These are phyloP conservation scores for Mycosarcoma maydis DNA, from an alignment of 1,284 basidiomycete species.

Conservation along the genomic window DNA sequence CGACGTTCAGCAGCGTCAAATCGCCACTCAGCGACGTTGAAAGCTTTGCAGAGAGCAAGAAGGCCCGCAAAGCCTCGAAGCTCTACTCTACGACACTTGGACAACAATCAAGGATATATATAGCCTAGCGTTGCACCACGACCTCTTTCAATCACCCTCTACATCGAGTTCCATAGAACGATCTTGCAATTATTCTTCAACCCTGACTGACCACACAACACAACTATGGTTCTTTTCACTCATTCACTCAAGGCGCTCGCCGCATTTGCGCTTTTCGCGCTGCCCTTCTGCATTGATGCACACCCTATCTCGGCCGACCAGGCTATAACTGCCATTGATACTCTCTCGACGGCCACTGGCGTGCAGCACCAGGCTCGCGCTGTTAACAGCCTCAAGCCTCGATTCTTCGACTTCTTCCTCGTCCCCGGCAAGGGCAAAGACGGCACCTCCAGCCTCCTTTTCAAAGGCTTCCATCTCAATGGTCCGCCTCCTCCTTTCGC, in stretches of 20 bases:
- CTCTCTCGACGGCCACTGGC: not conserved
- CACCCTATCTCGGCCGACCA: constrained; percentile 11
- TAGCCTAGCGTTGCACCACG: no score
- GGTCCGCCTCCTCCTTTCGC: constrained; percentile 15
- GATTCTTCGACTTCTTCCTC: constrained; percentile 20
- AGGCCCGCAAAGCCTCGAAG: no score
- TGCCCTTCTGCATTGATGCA: constrained; percentile 19
- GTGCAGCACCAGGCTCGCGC: not conserved
- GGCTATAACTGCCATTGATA: not conserved
- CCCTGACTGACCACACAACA: no score
- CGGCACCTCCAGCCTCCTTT: not conserved
- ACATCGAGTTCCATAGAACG: no score
- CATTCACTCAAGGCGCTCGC: constrained; percentile 14
- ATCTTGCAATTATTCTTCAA: no score
- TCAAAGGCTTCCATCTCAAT: constrained; percentile 18
- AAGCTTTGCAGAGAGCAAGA: no score
- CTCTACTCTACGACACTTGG: no score
- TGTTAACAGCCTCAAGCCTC: constrained; percentile 12
- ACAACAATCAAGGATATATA: no score
- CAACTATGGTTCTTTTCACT: constrained; percentile 15
- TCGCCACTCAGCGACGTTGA: no score
- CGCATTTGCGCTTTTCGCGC: constrained; percentile 13
- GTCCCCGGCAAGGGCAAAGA: constrained; percentile 10
- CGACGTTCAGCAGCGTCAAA: no score
- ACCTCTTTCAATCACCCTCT: no score